phyloP scores from a whole-genome alignment of 2,329 filamentous ascomycete genomes.

The Cladosporium phlei region DNA sequence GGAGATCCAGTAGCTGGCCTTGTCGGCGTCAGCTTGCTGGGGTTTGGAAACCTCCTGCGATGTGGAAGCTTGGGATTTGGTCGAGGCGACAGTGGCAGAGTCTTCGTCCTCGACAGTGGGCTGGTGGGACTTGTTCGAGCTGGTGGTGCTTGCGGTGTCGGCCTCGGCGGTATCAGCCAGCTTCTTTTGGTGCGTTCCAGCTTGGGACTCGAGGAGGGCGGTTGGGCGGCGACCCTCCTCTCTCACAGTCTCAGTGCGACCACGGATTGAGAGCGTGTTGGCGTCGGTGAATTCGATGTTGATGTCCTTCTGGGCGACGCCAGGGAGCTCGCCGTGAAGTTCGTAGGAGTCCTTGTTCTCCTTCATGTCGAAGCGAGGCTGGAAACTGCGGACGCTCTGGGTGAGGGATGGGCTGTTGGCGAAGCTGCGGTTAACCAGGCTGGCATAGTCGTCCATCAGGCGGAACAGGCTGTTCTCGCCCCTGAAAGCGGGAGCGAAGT shows the following conservation, averaged over 20 bases:
- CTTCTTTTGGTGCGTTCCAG: slow-evolving; percentile 1
- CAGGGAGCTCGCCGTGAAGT: slow-evolving; percentile 74
- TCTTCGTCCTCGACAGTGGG: slow-evolving; percentile 62
- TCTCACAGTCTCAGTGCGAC: slow-evolving; percentile 62
- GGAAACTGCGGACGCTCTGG: slow-evolving; percentile 44
- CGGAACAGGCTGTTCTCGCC: slow-evolving; percentile 32
- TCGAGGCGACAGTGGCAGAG: slow-evolving; percentile 4
- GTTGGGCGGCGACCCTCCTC: slow-evolving; percentile 51
- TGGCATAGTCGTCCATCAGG: slow-evolving; percentile 44
- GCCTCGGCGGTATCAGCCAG: slow-evolving; percentile 3
- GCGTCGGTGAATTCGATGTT: slow-evolving; percentile 73
- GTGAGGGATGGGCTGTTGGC: slow-evolving; percentile 13
- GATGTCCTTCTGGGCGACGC: slow-evolving; percentile 68
- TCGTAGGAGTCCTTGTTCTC: slow-evolving; percentile 66
- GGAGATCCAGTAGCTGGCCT: slow-evolving; percentile 57
- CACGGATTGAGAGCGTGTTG: slow-evolving; percentile 67
- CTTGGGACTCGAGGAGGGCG: slow-evolving; percentile 44
- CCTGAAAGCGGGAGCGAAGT: slow-evolving; percentile 31
- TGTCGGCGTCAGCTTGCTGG: slow-evolving; percentile 16
- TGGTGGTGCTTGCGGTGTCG: slow-evolving; percentile 23
- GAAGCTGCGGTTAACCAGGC: slow-evolving; percentile 27
- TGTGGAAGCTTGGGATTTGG: slow-evolving; percentile 20
- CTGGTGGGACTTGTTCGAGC: slow-evolving; percentile 37
- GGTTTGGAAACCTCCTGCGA: slow-evolving; percentile 33
- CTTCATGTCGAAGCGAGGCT: slow-evolving; percentile 72